Conservation (phyloP, 75 land plant genomes). For the Cryptomeria japonica region DNA sequence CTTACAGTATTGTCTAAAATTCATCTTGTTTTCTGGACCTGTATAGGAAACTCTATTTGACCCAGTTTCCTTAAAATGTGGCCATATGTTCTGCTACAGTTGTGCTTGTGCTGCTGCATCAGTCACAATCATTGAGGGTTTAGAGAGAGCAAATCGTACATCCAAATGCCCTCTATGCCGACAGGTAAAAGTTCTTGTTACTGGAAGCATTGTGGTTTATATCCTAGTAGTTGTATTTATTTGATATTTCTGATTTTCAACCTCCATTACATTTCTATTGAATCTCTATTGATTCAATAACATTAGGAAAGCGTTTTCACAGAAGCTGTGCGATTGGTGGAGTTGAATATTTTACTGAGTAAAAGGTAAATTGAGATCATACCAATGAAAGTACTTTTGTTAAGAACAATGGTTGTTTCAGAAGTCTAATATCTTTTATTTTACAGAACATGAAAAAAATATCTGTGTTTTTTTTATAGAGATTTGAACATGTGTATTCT, state of each 20-base stretch:
- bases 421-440: not conserved
- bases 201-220: not conserved
- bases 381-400: not conserved
- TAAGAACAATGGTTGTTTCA: not conserved
- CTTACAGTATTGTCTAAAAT: not conserved
- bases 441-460: no score
- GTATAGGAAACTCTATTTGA: conserved; percentile 73
- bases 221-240: not conserved
- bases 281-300: not conserved
- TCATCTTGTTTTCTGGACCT: not conserved
- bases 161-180: conserved; percentile 84
- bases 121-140: conserved; percentile 68
- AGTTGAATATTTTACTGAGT: conserved; percentile 63
- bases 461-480: not conserved
- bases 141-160: conserved; percentile 42
- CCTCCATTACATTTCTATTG: no score
- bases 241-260: not conserved
- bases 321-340: conserved; percentile 68
- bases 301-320: conserved; percentile 65
- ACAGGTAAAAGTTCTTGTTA: conserved; percentile 36
- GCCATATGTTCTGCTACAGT: conserved; percentile 89
- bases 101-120: conserved; percentile 83
- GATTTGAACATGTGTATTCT: no score
- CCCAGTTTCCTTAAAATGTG: conserved; percentile 84
- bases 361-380: conserved; percentile 38